Evolutionary conservation across 2,329 filamentous ascomycete genomes (phyloP).

Genomic region (Penicillium decumbens): DNA sequence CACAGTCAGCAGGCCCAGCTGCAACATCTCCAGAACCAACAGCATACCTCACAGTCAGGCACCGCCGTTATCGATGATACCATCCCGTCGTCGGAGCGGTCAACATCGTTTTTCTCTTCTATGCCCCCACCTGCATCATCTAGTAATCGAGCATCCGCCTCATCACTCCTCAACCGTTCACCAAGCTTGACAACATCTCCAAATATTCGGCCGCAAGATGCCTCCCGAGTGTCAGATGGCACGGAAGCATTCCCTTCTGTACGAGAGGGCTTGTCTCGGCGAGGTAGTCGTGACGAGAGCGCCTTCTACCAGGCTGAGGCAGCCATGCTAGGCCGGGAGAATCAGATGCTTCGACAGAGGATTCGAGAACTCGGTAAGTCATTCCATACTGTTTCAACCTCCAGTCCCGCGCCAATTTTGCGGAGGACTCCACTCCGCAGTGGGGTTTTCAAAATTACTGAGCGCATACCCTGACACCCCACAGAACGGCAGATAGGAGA

Average conservation of each 20-base stretch:
- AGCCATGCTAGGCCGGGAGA: conserved; percentile 44
- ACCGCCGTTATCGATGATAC: conserved; percentile 42
- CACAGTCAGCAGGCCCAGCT: conserved; percentile 46
- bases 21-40: conserved; percentile 36
- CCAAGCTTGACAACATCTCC: conserved; percentile 39
- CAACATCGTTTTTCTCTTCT: conserved; percentile 35
- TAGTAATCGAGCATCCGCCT: conserved; percentile 33
- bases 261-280: conserved; percentile 29
- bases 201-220: conserved; percentile 33
- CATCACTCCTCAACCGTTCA: conserved; percentile 34
- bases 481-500: conserved; percentile 24
- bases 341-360: conserved; percentile 46
- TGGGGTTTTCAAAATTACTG: background rate
- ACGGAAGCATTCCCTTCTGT: conserved; percentile 25
- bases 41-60: conserved; percentile 25
- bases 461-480: background rate
- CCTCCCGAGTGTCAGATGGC: conserved; percentile 22
- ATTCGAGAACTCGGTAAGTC: conserved; percentile 46
- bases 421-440: background rate
- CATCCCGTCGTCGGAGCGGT: conserved; percentile 42
- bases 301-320: conserved; percentile 48
- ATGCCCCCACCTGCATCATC: conserved; percentile 27
- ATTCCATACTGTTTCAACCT: background rate
- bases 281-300: conserved; percentile 44
- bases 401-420: background rate